A percentile compares a stretch with the other conserved stretches of the same genome.
These are phyloP conservation scores for Ganoderma resinaceum DNA, from an alignment of 1,284 basidiomycete species.

Conservation along the genomic window DNA sequence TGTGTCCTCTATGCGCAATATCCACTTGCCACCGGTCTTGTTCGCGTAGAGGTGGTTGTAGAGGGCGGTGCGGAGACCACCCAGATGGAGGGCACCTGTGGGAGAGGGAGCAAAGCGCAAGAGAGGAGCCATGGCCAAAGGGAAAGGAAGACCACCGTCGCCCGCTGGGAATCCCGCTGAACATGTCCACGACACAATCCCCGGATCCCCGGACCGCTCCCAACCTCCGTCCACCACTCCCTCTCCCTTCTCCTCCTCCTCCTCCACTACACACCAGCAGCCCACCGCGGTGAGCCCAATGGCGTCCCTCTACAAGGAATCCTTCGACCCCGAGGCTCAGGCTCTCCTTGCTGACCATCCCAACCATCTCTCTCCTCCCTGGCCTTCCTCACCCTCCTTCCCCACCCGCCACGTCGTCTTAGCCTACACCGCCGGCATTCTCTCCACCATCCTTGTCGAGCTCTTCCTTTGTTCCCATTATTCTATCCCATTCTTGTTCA, in stretches of 20 bases:
- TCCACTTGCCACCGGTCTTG: slow-evolving; percentile 86
- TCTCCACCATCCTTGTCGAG: slow-evolving; percentile 30
- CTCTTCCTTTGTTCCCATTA: slow-evolving; percentile 28
- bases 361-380: slow-evolving; percentile 7
- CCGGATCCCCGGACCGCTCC: slow-evolving; percentile 6
- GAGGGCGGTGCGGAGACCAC: slow-evolving; percentile 94
- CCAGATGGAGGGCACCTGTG: slow-evolving; percentile 93
- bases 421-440: slow-evolving; percentile 28
- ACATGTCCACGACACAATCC: not conserved
- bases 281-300: slow-evolving; percentile 4
- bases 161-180: too few species aligned
- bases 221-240: too few species aligned
- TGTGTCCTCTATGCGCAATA: slow-evolving; percentile 95
- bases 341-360: slow-evolving; percentile 25
- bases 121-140: slow-evolving; percentile 38
- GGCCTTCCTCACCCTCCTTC: slow-evolving; percentile 16
- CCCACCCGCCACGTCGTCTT: slow-evolving; percentile 25
- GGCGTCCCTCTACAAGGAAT: slow-evolving; percentile 27
- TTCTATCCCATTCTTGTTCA: slow-evolving; percentile 8
- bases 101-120: slow-evolving; percentile 97
- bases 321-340: slow-evolving; percentile 26
- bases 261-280: not conserved
- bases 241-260: not conserved
- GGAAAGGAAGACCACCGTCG: not conserved
- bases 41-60: slow-evolving; percentile 92